These are phyloP conservation scores for Cercophora samala DNA, from an alignment of 495 filamentous ascomycete genomes.

Conservation along the genomic window DNA sequence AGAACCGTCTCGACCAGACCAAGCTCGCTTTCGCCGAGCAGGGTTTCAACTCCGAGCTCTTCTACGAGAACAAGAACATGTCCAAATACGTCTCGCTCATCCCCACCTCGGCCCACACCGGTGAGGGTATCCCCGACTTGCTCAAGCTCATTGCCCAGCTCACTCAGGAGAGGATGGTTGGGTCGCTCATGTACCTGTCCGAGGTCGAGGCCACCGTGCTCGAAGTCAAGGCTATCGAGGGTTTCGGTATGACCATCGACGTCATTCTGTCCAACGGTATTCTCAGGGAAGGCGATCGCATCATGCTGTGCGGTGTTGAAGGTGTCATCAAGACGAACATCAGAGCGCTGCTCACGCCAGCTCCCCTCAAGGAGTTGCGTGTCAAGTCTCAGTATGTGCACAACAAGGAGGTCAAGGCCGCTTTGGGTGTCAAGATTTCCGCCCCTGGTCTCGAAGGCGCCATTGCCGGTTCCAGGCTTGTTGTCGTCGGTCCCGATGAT, in stretches of 20 bases:
- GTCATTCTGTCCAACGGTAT: constrained; percentile 96
- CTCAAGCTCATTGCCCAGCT: constrained; percentile 88
- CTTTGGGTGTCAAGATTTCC: constrained; percentile 97
- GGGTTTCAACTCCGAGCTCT: constrained; percentile 95
- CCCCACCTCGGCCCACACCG: constrained; percentile 94
- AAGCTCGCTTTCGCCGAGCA: constrained; percentile 94
- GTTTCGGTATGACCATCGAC: constrained; percentile 97
- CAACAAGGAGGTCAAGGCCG: constrained; percentile 98
- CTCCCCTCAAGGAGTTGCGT: constrained; percentile 88
- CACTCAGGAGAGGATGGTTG: constrained; percentile 97
- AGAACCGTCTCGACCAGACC: constrained; percentile 81
- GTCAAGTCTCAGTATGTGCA: constrained; percentile 93
- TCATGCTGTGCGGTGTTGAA: constrained; percentile 92
- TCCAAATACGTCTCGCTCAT: constrained; percentile 88
- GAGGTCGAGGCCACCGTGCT: constrained; percentile 97
- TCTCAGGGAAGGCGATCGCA: constrained; percentile 87
- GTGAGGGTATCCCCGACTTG: constrained; percentile 99
- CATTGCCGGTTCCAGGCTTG: constrained; percentile 91
- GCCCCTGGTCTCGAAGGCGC: constrained; percentile 94
- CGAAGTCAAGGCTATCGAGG: constrained; percentile 98
- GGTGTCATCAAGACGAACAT: constrained; percentile 94
- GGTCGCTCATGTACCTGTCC: constrained; percentile 94
- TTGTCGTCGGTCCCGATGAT: constrained; percentile 91
- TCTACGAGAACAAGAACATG: constrained; percentile 97
- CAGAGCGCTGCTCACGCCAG: constrained; percentile 92